Conservation (phyloP, 176 grass and related monocot species). For the Olyra latifolia region DNA sequence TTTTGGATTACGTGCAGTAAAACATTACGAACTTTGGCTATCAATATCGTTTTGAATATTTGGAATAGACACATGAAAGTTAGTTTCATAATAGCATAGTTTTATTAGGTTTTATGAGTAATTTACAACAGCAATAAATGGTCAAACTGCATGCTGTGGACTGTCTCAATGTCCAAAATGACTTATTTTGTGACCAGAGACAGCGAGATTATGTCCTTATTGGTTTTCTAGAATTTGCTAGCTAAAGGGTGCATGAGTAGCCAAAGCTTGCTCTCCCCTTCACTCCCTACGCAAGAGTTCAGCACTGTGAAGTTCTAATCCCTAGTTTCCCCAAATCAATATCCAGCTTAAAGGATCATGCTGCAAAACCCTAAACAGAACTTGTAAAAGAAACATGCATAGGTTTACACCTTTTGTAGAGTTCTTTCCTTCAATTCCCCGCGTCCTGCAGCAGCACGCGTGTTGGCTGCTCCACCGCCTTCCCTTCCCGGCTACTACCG, state of each 20-base stretch:
- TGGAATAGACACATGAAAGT: no score
- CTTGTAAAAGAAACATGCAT: background rate
- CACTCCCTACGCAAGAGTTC: background rate
- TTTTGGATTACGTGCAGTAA: no score
- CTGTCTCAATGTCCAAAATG: no score
- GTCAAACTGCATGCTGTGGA: no score
- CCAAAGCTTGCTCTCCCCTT: background rate
- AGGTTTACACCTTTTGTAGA: slow-evolving; percentile 45
- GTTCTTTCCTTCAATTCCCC: slow-evolving; percentile 35
- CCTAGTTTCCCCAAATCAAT: slow-evolving; percentile 13
- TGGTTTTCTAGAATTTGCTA: background rate
- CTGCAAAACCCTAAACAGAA: slow-evolving; percentile 9
- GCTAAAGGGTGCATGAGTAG: background rate
- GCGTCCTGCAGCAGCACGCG: slow-evolving; percentile 14
- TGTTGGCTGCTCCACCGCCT: slow-evolving; percentile 26
- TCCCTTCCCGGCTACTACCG: slow-evolving; percentile 35
- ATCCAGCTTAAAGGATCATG: slow-evolving; percentile 25
- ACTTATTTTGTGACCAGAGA: no score
- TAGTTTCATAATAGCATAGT: no score
- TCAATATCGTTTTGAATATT: no score
- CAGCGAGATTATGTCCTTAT: no score
- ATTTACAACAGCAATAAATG: no score
- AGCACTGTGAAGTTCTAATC: background rate
- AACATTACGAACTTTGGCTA: no score
- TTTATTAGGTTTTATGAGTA: no score